Evolutionary conservation across 768 basidiomycete genomes (phyloP).

Genomic region (Auriscalpium orientale): DNA sequence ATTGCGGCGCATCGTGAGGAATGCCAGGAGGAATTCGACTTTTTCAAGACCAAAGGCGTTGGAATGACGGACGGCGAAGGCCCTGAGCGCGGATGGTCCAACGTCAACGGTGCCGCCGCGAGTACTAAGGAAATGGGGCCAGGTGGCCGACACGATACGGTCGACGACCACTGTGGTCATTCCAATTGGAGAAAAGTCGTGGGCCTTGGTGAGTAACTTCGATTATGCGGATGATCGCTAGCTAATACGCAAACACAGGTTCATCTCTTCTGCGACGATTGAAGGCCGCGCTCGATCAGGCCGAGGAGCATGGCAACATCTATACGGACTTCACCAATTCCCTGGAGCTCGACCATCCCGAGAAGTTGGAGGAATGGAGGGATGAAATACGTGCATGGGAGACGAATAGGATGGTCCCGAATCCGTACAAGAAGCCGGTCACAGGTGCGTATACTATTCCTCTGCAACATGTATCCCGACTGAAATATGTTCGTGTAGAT

Average conservation of each 20-base stretch:
- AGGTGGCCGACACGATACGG: constrained; percentile 18
- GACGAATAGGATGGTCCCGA: not conserved
- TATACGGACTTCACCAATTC: not conserved
- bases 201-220: constrained; percentile 8
- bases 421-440: not conserved
- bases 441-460: not conserved
- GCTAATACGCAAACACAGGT: not conserved
- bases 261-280: not conserved
- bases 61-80: constrained; percentile 30
- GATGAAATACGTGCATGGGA: not conserved
- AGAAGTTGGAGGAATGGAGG: not conserved
- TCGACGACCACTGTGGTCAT: constrained; percentile 20
- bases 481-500: not conserved
- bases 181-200: constrained; percentile 26
- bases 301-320: not conserved
- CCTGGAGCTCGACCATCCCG: not conserved
- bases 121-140: constrained; percentile 32
- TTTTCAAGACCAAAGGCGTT: not conserved
- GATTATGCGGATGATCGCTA: too few relatives aligned
- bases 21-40: constrained; percentile 23
- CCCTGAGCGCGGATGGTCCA: constrained; percentile 25
- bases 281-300: not conserved
- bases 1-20: constrained; percentile 17
- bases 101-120: constrained; percentile 19
- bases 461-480: not conserved